Base-by-base conservation (phyloP, 345 rosid species). In the Brassica carinata region DNA sequence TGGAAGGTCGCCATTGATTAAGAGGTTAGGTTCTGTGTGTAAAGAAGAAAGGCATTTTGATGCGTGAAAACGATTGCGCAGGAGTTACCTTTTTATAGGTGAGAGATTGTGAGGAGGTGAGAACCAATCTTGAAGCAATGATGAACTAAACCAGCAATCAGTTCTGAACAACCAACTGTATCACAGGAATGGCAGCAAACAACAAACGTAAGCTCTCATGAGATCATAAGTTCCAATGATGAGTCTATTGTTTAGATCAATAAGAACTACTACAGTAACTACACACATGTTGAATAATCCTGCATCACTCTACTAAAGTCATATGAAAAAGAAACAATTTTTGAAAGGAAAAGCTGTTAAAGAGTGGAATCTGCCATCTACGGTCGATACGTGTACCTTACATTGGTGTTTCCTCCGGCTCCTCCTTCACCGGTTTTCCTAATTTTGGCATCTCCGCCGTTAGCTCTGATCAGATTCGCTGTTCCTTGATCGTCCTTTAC, bases 181-280 rank as follows among this genome's bases (percentile, higher is more conserved):
- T 19, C 23, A 19, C 23, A 19, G 23, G 23, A 19, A 19, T 34
- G 38, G 68, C 17, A 76, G 15, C 40, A 73, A n/a, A 58, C 31
- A 72, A 23, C 40, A 34, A 18, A 66, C 1, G 11, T 48, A 71
- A 70, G 33, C 55, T 48, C 61, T 53, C 26, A 17, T 55, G 15
- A 19, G 15, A 19, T 31, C 5, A 34, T 62, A 55, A 8, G 7
- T 4, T 9, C 27, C 99, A 23, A 96, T 96, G 84, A 93, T 96
- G 73, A 96, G 98, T 81, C 98, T 84, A 88, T 97, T 85, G 89
- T 96, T 96, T n/a, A 96, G 97, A 17, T 98, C 99, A 74, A 96
- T 81, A 73, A 96, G 97, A 81, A 96, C 98, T 55, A 33, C 36
- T 33, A 33, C 36, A 33, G 33, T 30, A 30, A 96, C 99, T 84